Base-by-base conservation (phyloP, 2,329 filamentous ascomycete genomes). In the Colletotrichum sp. region DNA sequence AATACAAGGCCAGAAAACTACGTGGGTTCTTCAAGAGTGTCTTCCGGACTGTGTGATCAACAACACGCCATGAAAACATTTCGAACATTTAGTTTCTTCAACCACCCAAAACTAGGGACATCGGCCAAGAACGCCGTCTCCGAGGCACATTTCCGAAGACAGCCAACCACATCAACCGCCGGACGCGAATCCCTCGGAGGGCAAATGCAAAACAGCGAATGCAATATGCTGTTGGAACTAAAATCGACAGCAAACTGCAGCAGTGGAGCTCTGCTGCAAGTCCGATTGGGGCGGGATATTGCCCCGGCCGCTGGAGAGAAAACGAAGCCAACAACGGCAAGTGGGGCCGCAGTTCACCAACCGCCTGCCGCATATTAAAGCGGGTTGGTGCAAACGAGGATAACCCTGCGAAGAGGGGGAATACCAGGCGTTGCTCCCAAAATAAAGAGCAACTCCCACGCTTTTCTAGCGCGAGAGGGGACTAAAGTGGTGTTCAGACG, bases 311-410 rank as follows among this genome's bases (percentile, higher is more conserved):
- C 18, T n/a, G n/a, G n/a, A n/a, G n/a, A n/a, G n/a, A n/a, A n/a
- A n/a, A n/a, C n/a, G n/a, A n/a, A n/a, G n/a, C 58, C 56, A 18
- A 30, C 56, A 61, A 61, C 56, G 56, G 56, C 16, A 61, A 30
- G 56, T 61, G 56, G 56, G 56, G 56, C 56, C 58, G 58, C n/a
- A n/a, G n/a, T n/a, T n/a, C 2, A n/a, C 15, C 2, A 61, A 61
- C 58, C 30, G 58, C 58, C 6, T 61, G 58, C 58, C 58, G 58
- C 58, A 66, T 32, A 43, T 66, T 66, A 6, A 52, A 66, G 62
- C 3, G 36, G 62, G 3, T 25, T 3, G 12, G 7, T 30, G 8
- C 39, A 16, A n/a, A 66, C 62, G 62, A 52, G 62, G 62, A 52
- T 66, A 25, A 0, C 62, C 62, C 36, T 13, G 62, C 36, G 12